These are phyloP conservation scores for Ustilago bromivora DNA, from an alignment of 1,284 basidiomycete genomes.

Conservation along the genomic window DNA sequence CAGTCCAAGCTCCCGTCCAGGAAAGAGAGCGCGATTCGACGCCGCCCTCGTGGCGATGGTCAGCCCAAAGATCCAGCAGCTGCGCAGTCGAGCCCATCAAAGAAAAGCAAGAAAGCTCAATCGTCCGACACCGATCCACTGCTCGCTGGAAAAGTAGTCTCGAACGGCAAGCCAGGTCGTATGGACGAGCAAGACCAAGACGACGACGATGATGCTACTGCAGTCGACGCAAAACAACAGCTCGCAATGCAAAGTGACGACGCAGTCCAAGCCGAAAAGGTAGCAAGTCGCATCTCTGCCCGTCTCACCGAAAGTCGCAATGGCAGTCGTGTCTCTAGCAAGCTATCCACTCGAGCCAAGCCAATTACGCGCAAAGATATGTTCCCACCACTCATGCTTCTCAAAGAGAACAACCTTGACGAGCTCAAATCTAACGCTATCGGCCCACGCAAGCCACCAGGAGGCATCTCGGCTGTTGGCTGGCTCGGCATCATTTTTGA, in stretches of 20 bases:
- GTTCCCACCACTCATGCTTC: constrained; percentile 65
- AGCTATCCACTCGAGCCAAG: constrained; percentile 44
- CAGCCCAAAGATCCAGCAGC: constrained; percentile 4
- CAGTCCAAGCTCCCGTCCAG: constrained; percentile 5
- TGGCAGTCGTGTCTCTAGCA: constrained; percentile 29
- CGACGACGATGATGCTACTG: constrained; percentile 6
- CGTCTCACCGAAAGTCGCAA: constrained; percentile 20
- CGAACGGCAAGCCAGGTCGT: background rate
- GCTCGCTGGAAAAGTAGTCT: background rate
- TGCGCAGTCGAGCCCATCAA: background rate
- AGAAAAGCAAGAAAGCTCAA: constrained; percentile 4
- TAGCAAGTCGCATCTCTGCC: constrained; percentile 46
- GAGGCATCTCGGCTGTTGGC: constrained; percentile 45
- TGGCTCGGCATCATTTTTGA: constrained; percentile 62
- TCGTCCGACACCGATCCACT: constrained; percentile 17
- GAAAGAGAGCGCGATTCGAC: constrained; percentile 6
- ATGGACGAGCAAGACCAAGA: background rate
- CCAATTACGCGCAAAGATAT: constrained; percentile 51
- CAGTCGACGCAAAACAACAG: constrained; percentile 13
- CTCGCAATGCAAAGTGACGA: constrained; percentile 16
- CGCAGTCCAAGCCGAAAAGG: constrained; percentile 29
- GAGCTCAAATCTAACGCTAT: constrained; percentile 67
- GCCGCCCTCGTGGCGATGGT: constrained; percentile 8
- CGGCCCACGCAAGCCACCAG: constrained; percentile 60
- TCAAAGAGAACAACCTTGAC: constrained; percentile 53